phyloP scores from a whole-genome alignment of 2,329 filamentous ascomycete genomes.

The Orbilia quercus region DNA sequence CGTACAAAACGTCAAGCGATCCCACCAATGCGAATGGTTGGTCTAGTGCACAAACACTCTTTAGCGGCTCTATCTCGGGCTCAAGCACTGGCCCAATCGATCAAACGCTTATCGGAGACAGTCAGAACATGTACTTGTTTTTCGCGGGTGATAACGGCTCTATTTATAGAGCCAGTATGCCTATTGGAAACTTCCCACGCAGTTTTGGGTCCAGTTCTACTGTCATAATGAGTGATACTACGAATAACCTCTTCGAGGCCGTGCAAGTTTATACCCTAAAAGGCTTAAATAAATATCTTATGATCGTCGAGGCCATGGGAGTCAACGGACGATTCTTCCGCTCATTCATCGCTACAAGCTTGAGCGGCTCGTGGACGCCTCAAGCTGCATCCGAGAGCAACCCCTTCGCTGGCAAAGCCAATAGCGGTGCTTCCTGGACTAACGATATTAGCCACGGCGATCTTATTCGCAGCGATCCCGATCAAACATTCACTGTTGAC shows the following conservation, averaged over 20 bases:
- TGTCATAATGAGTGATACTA: constrained; percentile 68
- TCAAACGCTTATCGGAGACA: constrained; percentile 73
- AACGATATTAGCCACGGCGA: constrained; percentile 75
- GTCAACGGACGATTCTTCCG: constrained; percentile 73
- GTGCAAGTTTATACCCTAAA: constrained; percentile 74
- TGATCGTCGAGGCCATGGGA: constrained; percentile 75
- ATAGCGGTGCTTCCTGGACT: constrained; percentile 74
- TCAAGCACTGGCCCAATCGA: constrained; percentile 71
- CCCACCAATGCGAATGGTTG: constrained; percentile 71
- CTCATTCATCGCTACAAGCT: constrained; percentile 72
- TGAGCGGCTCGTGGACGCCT: constrained; percentile 70
- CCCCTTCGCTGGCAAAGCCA: constrained; percentile 76
- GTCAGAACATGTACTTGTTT: constrained; percentile 74
- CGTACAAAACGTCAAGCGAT: constrained; percentile 71
- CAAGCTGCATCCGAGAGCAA: constrained; percentile 69
- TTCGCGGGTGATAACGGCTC: constrained; percentile 75
- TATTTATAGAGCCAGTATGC: constrained; percentile 74
- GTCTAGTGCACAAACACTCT: constrained; percentile 69
- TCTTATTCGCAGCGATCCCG: constrained; percentile 68
- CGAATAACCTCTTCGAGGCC: constrained; percentile 73
- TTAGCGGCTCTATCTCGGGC: constrained; percentile 68
- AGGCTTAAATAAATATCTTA: constrained; percentile 71
- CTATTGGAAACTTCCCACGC: constrained; percentile 72
- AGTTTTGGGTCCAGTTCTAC: constrained; percentile 69
- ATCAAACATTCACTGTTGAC: constrained; percentile 73